Base-by-base conservation (phyloP, 2,329 filamentous ascomycete genomes). In the Cladosporium oxysporum region DNA sequence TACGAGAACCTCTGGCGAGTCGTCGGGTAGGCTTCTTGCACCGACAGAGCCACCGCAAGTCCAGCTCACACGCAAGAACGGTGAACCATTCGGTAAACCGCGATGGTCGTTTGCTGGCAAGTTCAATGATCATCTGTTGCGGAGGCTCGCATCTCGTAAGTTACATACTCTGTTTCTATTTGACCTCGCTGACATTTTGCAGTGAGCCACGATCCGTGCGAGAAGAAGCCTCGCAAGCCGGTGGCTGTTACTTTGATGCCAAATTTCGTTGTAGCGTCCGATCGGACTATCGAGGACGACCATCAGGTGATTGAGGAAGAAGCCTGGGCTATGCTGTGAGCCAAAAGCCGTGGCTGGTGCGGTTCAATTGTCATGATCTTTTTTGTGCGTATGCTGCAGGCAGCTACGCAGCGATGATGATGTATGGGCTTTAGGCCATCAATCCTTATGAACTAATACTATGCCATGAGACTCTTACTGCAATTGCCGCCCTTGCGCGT, bases 41-140 rank as follows among this genome's bases (percentile, higher is more conserved):
- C 4, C 37, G 1, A 59, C 58, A 7, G 18, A 11, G 21, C 58
- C 58, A 23, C 58, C 58, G 10, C 16, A 61, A n/a, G 26, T 61
- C 58, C 41, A 47, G 18, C 41, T 61, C 12, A 61, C 37, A 11
- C 58, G 58, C 41, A 49, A 33, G 16, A 61, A 61, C 7, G 58
- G 58, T 16, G 58, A 61, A 8, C 41, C 47, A 7, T 50, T 61
- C n/a, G 58, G 58, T 10, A 26, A 49, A 5, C 58, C 58, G 28
- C 47, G 58, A 29, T 61, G 58, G 58, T 61, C 58, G 8, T 61
- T 61, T n/a, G 58, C 58, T 18, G 37, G 37, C 16, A 61, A 61
- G 28, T 61, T 61, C n/a, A 61, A 61, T 12, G 58, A 61, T 5
- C 58, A 61, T 12, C 16, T 61, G 14, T 11, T 33, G 37, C 23